These are phyloP conservation scores for Saccharomycopsis oosterbeekiorum DNA, from an alignment of 805 yeast species.

Conservation along the genomic window DNA sequence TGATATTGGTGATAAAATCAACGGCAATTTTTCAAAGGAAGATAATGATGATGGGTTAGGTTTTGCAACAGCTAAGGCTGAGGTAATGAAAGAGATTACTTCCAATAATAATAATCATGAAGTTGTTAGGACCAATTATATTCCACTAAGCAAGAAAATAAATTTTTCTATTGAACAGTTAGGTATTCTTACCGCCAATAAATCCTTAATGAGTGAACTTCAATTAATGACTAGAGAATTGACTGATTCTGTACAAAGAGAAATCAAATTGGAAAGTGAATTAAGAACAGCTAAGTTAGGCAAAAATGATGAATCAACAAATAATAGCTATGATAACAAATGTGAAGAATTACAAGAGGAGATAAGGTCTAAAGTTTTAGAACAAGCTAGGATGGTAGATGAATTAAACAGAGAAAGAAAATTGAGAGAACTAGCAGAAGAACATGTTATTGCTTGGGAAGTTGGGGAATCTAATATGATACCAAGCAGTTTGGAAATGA, in stretches of 20 bases:
- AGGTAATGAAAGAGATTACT: constrained; percentile 10
- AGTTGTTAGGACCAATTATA: not conserved
- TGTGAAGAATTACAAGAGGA: constrained; percentile 25
- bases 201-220: constrained; percentile 49
- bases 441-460: constrained; percentile 36
- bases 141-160: constrained; percentile 16
- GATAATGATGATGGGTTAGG: constrained; percentile 1
- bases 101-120: not conserved
- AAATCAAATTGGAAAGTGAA: constrained; percentile 46
- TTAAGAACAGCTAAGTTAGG: constrained; percentile 21
- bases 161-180: constrained; percentile 50
- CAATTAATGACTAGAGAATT: constrained; percentile 62
- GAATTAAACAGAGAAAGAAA: constrained; percentile 55
- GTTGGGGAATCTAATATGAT: constrained; percentile 28
- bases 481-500: constrained; percentile 46
- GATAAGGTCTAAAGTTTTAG: constrained; percentile 30
- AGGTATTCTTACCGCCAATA: constrained; percentile 51
- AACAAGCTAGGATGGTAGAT: constrained; percentile 44
- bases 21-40: constrained; percentile 2
- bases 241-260: constrained; percentile 63
- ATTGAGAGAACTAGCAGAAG: constrained; percentile 61
- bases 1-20: constrained; percentile 9
- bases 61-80: constrained; percentile 12
- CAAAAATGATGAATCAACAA: constrained; percentile 3
- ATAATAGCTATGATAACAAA: constrained; percentile 2